These are phyloP conservation scores for Leptographium radiaticola DNA, from an alignment of 2,329 filamentous ascomycete genomes.

Conservation along the genomic window DNA sequence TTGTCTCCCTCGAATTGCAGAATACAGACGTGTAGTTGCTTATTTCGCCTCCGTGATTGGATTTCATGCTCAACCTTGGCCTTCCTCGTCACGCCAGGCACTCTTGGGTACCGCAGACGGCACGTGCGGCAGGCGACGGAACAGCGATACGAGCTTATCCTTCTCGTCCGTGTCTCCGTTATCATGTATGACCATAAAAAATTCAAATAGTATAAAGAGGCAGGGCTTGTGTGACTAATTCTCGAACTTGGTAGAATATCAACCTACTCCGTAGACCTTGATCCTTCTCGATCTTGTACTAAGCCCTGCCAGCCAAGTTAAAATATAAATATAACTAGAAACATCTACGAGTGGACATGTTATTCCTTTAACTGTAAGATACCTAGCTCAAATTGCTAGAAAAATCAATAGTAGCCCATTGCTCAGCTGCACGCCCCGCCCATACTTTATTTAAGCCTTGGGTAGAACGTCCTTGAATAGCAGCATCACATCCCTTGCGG, in stretches of 20 bases:
- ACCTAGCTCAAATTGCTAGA: not conserved
- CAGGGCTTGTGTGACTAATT: no score
- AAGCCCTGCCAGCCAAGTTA: no score
- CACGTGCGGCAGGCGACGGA: not conserved
- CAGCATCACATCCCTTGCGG: not conserved
- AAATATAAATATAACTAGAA: no score
- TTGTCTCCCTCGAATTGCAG: not conserved
- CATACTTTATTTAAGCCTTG: not conserved
- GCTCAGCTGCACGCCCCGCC: no score
- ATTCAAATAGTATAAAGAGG: no score
- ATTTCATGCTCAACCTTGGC: not conserved
- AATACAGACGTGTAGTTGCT: not conserved
- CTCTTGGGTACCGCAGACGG: slow-evolving; percentile 1
- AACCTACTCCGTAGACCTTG: no score
- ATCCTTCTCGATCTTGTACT: no score
- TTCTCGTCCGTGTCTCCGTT: slow-evolving; percentile 2
- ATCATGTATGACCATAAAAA: no score
- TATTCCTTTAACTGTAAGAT: not conserved
- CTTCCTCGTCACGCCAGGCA: not conserved
- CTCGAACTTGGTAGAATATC: no score
- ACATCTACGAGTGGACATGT: not conserved
- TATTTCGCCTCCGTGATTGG: not conserved
- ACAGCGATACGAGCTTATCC: slow-evolving; percentile 1
- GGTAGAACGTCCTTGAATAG: not conserved
- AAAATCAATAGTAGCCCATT: no score